phyloP scores from a whole-genome alignment of 2,329 filamentous ascomycete species.

The Penicillium brevicompactum region DNA sequence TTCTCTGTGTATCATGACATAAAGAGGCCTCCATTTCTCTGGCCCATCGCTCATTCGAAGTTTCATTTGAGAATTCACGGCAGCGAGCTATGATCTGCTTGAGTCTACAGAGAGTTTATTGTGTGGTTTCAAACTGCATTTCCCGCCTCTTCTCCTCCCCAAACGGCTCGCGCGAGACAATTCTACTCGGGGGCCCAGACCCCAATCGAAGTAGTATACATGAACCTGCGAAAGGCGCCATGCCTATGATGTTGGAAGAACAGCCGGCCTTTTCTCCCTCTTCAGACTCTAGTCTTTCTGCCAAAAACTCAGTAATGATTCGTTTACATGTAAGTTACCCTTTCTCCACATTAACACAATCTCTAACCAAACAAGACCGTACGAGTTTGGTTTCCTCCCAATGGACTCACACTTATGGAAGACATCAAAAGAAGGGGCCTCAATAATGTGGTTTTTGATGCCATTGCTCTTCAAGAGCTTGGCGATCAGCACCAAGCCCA shows the following conservation, averaged over 20 bases:
- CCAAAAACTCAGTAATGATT: not conserved
- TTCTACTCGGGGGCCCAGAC: not conserved
- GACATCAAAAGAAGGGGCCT: conserved; percentile 6
- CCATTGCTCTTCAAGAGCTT: no score
- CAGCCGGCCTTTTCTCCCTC: not conserved
- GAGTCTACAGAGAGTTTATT: not conserved
- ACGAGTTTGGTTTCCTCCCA: not conserved
- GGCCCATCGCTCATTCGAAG: not conserved
- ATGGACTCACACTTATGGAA: not conserved
- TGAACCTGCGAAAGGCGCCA: not conserved
- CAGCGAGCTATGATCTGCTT: not conserved
- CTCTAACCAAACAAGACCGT: conserved; percentile 1
- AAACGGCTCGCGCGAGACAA: not conserved
- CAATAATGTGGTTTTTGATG: not conserved
- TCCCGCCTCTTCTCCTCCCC: not conserved
- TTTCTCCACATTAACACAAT: not conserved
- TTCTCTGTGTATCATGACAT: no score
- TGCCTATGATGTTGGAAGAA: not conserved
- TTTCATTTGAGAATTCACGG: not conserved
- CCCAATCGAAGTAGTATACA: not conserved
- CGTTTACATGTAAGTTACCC: not conserved
- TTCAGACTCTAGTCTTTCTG: no score
- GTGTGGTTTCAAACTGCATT: not conserved
- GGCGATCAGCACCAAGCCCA: no score
- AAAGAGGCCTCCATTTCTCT: not conserved